A percentile compares a stretch with the other conserved stretches of the same genome.
Conservation (phyloP, 2,329 filamentous ascomycete genomes). For the Penicillium sp. region DNA sequence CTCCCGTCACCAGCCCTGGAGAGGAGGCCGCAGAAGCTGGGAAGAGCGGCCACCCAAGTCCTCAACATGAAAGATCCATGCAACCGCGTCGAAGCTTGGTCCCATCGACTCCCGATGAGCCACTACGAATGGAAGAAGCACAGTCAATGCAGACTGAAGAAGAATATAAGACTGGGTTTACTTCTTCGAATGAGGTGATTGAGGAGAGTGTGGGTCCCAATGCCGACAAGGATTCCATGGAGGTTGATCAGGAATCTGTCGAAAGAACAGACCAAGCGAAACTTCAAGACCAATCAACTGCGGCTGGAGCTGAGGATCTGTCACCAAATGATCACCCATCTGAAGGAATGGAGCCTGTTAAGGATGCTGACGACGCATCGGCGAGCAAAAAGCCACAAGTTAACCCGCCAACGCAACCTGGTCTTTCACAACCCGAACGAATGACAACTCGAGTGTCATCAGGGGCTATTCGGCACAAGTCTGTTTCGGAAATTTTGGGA, state of each 20-base stretch:
- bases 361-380: conserved; percentile 7
- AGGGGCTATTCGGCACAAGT: conserved; percentile 69
- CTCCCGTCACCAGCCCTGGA: conserved; percentile 72
- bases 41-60: conserved; percentile 43
- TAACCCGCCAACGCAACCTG: conserved; percentile 24
- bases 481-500: conserved; percentile 69
- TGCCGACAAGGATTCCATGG: conserved; percentile 18
- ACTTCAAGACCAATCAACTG: conserved; percentile 10
- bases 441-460: conserved; percentile 71
- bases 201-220: conserved; percentile 22
- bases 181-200: conserved; percentile 29
- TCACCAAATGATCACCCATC: conserved; percentile 14
- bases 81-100: conserved; percentile 30
- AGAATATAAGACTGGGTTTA: conserved; percentile 9
- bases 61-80: conserved; percentile 25
- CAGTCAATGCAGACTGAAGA: conserved; percentile 40
- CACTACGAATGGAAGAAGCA: conserved; percentile 57
- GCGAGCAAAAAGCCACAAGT: conserved; percentile 27
- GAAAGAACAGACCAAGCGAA: conserved; percentile 11
- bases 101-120: conserved; percentile 58
- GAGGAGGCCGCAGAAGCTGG: conserved; percentile 53
- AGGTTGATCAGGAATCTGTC: conserved; percentile 16
- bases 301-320: conserved; percentile 11
- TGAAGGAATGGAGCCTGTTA: conserved; percentile 9
- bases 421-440: conserved; percentile 48